Evolutionary conservation across 371 early-diverging fungal genomes (phyloP).

Genomic region (Fennellomyces sp.): DNA sequence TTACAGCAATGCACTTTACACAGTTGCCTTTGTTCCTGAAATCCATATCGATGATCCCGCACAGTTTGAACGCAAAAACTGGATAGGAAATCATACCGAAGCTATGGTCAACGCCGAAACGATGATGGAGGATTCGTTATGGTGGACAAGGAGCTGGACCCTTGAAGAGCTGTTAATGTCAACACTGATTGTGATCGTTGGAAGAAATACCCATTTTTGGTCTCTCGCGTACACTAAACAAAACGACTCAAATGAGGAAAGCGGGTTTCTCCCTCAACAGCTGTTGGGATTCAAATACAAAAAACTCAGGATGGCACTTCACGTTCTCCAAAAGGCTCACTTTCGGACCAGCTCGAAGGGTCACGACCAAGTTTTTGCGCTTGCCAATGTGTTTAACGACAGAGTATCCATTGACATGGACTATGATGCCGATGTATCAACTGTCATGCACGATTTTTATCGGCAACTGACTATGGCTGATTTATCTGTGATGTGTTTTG

Average conservation of each 20-base stretch:
- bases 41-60: not conserved
- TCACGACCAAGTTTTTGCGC: not conserved
- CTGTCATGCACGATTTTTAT: not conserved
- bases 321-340: conserved; percentile 85
- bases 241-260: not conserved
- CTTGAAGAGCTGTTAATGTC: not conserved
- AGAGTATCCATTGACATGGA: not conserved
- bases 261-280: not conserved
- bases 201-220: not conserved
- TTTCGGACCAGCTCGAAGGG: conserved; percentile 60
- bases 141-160: not conserved
- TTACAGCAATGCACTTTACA: not conserved
- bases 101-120: too few species aligned
- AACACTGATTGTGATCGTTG: not conserved
- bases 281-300: not conserved
- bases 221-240: too few species aligned
- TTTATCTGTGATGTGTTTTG: not conserved
- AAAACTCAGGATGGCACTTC: conserved; percentile 33
- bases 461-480: not conserved
- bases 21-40: not conserved
- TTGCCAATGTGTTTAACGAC: not conserved
- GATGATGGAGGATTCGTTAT: not conserved
- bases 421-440: not conserved
- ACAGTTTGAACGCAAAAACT: not conserved
- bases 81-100: not conserved